Conservation (phyloP, 2,329 filamentous ascomycete species). For the Stagonosporopsis cucurbitacearum region DNA sequence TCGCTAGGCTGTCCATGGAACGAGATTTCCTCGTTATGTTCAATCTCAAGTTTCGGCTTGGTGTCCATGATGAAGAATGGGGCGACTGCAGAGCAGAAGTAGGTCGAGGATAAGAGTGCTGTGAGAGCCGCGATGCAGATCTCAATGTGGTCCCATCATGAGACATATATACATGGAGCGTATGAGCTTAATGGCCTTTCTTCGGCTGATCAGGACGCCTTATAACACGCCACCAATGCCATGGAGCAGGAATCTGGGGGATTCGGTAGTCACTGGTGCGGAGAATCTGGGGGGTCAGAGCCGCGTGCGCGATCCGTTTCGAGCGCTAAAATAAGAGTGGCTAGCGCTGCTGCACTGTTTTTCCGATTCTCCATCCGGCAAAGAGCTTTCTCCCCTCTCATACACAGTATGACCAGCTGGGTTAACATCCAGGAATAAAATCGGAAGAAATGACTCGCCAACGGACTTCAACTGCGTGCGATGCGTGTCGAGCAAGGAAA, state of each 20-base stretch:
- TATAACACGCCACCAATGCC: conserved; percentile 4
- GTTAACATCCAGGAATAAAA: background rate
- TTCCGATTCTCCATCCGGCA: conserved; percentile 6
- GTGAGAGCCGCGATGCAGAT: conserved; percentile 1
- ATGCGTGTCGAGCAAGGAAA: conserved; percentile 30
- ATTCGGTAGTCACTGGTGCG: conserved; percentile 4
- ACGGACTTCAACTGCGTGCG: conserved; percentile 26
- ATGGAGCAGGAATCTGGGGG: conserved; percentile 10
- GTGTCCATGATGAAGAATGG: conserved; percentile 4
- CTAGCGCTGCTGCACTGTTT: conserved; percentile 16
- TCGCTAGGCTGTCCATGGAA: conserved; percentile 11
- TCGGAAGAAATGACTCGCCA: conserved; percentile 17
- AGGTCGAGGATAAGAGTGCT: background rate
- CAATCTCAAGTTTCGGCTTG: conserved; percentile 18
- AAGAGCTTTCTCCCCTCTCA: background rate
- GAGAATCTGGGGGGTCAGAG: background rate
- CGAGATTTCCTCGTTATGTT: conserved; percentile 21
- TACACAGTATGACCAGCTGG: background rate
- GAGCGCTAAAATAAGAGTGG: background rate
- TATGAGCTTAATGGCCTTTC: background rate
- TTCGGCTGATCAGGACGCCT: background rate
- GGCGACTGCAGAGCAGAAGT: background rate
- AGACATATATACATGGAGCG: conserved; percentile 10
- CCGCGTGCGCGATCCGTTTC: background rate
- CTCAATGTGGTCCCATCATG: background rate